Evolutionary conservation across 257 asterid genomes (phyloP).

Genomic region (Ehretia macrophylla): DNA sequence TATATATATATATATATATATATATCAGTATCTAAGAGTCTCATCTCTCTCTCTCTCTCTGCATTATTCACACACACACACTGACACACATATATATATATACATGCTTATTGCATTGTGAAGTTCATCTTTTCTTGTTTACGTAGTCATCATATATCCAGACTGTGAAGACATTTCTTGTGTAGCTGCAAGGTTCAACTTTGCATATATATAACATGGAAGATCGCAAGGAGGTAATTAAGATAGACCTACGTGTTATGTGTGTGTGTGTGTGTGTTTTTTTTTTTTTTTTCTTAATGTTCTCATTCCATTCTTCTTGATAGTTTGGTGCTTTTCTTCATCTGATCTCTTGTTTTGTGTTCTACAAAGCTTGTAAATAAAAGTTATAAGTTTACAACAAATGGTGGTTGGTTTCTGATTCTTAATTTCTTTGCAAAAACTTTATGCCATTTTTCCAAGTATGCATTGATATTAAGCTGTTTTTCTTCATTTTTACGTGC

Average conservation of each 20-base stretch:
- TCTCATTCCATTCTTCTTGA: neutral
- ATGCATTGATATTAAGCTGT: too few species aligned
- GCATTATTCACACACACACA: neutral
- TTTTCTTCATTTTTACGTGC: too few species aligned
- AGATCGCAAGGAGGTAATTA: slow-evolving; percentile 49
- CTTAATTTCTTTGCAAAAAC: too few species aligned
- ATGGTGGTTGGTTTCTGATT: neutral
- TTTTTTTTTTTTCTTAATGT: too few species aligned
- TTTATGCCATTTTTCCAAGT: too few species aligned
- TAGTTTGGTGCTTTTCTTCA: too few species aligned
- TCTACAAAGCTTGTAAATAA: neutral
- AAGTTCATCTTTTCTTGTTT: neutral
- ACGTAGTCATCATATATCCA: neutral
- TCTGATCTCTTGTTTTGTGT: neutral
- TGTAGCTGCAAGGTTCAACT: slow-evolving; percentile 12
- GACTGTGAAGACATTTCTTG: neutral
- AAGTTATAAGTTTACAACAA: too few species aligned
- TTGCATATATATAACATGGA: slow-evolving; percentile 29
- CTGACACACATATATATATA: neutral
- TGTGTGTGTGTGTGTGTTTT: too few species aligned
- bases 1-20: too few species aligned
- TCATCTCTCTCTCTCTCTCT: neutral
- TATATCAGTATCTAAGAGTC: neutral
- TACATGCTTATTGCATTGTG: too few species aligned
- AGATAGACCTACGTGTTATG: too few species aligned